Conservation (phyloP, 805 yeast genomes). For the Alloascoidea africana region DNA sequence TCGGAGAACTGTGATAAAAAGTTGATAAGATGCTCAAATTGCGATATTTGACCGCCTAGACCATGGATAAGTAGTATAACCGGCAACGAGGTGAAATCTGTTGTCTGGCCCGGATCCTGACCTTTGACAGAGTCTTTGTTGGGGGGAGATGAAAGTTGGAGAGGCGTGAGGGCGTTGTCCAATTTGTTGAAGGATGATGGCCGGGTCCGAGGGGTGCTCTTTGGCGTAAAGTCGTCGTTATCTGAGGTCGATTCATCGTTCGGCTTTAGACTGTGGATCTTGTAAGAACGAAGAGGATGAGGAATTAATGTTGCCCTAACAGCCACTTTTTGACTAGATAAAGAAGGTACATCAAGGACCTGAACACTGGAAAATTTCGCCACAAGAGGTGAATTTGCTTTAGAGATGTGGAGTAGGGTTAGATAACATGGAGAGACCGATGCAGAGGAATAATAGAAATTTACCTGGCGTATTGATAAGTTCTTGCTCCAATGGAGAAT, state of each 20-base stretch:
- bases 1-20: slow-evolving; percentile 46
- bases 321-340: slow-evolving; percentile 1
- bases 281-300: slow-evolving; percentile 3
- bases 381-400: not conserved
- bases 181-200: not conserved
- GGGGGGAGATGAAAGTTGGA: not conserved
- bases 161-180: not conserved
- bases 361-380: not conserved
- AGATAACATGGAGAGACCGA: not conserved
- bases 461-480: not conserved
- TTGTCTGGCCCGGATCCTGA: not conserved
- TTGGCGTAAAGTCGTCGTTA: not conserved
- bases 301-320: slow-evolving; percentile 2
- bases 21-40: slow-evolving; percentile 61
- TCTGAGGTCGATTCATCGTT: not conserved
- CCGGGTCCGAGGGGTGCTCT: not conserved
- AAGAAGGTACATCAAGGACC: not conserved
- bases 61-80: slow-evolving; percentile 68
- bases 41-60: slow-evolving; percentile 78
- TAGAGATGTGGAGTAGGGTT: not conserved
- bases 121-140: not conserved
- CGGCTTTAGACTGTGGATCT: not conserved
- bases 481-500: not conserved
- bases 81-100: slow-evolving; percentile 31
- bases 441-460: not conserved